Base-by-base conservation (phyloP, 139 green algal species). In the Chlorella vulgaris region DNA sequence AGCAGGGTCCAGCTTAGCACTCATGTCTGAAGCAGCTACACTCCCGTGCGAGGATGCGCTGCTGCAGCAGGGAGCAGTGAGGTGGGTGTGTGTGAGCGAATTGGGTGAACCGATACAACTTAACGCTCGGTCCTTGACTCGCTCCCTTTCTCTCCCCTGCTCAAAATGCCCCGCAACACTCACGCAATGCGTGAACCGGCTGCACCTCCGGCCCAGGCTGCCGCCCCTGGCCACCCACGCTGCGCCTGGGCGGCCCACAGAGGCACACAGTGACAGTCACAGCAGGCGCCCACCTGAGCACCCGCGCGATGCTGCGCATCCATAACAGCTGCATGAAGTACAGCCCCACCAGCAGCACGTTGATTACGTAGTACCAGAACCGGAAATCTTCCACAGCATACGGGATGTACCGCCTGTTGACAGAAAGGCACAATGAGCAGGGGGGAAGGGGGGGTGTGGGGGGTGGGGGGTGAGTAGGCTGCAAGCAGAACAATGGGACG, bases 321-420 rank as follows among this genome's bases (percentile, higher is more conserved):
- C 83, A 87, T 40, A 83, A 4, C 28, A 87, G 58, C 83, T 87
- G 83, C 77, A 87, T 73, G 31, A 31, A n/a, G 58, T 84, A 84
- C 69, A 87, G 74, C 31, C 28, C 38, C 6, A 10, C 28, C 47
- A 87, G 68, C 74, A 87, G 75, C 6, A 21, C 36, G 35, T 84
- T 84, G 21, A 87, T 53, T 8, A 38, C 24, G 40, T 31, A 31
- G 29, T 70, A 87, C 31, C 47, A 29, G 31, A 6, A 19, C 26
- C 4, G 13, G 33, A 87, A 87, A 29, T 84, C 77, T 18, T 69
- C 31, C 21, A 81, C 39, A 7, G 69, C 83, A 22, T 76, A 76
- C 18, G 51, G 66, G 7, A 87, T 76, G 28, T 40, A 6, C 2
- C n/a, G 43, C 43, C 67, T 83, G 77, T 50, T 15, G 4, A 58